Evolutionary conservation across 1,139 yeast species (phyloP).

Genomic region (Saccharomyces hybrid): DNA sequence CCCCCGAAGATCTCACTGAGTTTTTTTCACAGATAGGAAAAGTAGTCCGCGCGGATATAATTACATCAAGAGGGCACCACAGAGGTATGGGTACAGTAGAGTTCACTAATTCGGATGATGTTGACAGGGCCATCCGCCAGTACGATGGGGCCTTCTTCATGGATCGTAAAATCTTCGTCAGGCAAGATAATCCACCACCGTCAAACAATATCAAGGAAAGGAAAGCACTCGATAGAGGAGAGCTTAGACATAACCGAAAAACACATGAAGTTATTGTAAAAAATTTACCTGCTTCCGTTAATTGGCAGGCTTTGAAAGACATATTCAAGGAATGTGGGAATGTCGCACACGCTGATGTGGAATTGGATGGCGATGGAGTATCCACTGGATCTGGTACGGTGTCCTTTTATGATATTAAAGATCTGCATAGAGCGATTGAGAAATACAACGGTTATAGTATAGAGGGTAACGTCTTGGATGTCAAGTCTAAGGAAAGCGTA

Average conservation of each 20-base stretch:
- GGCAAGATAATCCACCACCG: constrained; percentile 85
- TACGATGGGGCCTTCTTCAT: constrained; percentile 59
- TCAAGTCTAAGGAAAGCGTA: constrained; percentile 35
- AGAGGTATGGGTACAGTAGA: constrained; percentile 94
- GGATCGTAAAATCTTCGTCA: constrained; percentile 82
- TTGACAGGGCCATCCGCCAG: constrained; percentile 62
- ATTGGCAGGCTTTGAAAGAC: constrained; percentile 79
- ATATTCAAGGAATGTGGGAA: constrained; percentile 67
- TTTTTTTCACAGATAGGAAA: constrained; percentile 58
- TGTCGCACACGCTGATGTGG: constrained; percentile 70
- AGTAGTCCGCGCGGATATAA: constrained; percentile 79
- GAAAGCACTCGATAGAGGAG: constrained; percentile 2
- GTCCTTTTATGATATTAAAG: constrained; percentile 48
- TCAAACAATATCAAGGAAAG: not conserved
- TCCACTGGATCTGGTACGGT: constrained; percentile 82
- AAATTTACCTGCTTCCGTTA: constrained; percentile 66
- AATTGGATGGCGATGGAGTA: constrained; percentile 56
- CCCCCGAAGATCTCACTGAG: constrained; percentile 51
- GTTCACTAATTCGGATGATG: constrained; percentile 60
- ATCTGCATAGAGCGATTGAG: constrained; percentile 52
- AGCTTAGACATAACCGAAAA: not conserved
- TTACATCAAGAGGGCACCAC: constrained; percentile 74
- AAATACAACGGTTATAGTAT: constrained; percentile 52
- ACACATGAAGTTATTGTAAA: constrained; percentile 70
- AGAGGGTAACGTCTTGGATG: constrained; percentile 60